Evolutionary conservation across 2,329 filamentous ascomycete species (phyloP).

Genomic region (Diplocarpon rosae): DNA sequence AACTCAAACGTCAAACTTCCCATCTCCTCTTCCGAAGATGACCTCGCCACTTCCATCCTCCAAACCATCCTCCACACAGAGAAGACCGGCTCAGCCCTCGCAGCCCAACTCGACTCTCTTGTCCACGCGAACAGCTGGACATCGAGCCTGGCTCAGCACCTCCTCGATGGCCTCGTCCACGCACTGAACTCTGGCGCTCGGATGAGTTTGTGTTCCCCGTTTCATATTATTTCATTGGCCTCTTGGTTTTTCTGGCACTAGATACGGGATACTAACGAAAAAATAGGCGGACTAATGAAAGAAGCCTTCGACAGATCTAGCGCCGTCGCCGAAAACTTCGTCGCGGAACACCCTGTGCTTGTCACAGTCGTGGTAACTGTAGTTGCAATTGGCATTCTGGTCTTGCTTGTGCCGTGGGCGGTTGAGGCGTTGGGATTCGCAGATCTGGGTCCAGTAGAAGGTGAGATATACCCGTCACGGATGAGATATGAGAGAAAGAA

Average conservation of each 20-base stretch:
- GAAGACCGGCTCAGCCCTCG: neutral
- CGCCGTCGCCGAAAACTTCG: conserved; percentile 1
- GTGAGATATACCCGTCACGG: neutral
- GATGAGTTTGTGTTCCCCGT: neutral
- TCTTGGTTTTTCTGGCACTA: no score
- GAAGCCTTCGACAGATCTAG: conserved; percentile 5
- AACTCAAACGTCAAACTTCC: no score
- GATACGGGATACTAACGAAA: no score
- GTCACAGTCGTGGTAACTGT: conserved; percentile 2
- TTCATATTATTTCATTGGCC: no score
- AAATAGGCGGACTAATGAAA: conserved; percentile 2
- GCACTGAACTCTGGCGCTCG: neutral
- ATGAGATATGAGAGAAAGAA: neutral
- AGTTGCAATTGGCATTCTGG: conserved; percentile 8
- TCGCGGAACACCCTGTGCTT: conserved; percentile 5
- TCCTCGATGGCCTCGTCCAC: conserved; percentile 6
- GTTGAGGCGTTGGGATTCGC: conserved; percentile 9
- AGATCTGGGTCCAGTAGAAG: conserved; percentile 6
- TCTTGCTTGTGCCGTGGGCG: conserved; percentile 5
- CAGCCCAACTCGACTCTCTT: neutral
- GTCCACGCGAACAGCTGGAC: neutral
- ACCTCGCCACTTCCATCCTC: conserved; percentile 1
- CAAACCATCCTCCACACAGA: neutral
- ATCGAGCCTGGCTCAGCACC: neutral
- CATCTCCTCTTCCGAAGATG: neutral